Evolutionary conservation across 805 yeast genomes (phyloP), one percentile per base, ranked within the genome.

Genomic region (Jamesozyma lodderae): DNA sequence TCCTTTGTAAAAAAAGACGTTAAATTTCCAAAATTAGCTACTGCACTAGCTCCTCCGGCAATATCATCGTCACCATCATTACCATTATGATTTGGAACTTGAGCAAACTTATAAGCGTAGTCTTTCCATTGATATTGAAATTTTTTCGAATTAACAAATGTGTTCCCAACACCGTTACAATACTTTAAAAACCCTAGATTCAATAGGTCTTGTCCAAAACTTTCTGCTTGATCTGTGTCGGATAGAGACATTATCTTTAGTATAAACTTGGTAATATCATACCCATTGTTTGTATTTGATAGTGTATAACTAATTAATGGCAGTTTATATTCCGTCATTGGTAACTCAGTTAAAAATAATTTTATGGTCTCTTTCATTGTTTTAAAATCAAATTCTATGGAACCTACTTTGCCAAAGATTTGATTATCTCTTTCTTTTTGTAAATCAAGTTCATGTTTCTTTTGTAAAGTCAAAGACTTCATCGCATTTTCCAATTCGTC

Each of bases 91-190:
- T 17, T 17, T 17, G 60, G 55, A 9, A 64, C 14, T 14, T 64
- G 68, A 3, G 78, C 76, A 33, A 73, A 63, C 43, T 72, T 75
- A 53, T 73, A 82, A 1, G 83, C 82, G 42, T 68, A 60, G 3
- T 77, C 77, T 44, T 76, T 79, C 95, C 95, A 86, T 59, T 84
- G 95, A 53, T 84, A 85, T 50, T 66, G 69, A 56, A 79, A 75
- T 39, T 77, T 79, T 3, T 86, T 74, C 16, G 86, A 76, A 57
- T 82, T 84, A 38, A 80, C 85, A 59, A 85, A 85, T 36, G 77
- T 74, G 35, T 76, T 69, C 6, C 90, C 90, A 33, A 82, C 76
- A 23, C 77, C 67, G 20, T 72, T 64, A 23, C 66, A 55, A 45
- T 60, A 61, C 45, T 77, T 68, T 25, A 84, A 55, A 45, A 72